Evolutionary conservation across 495 filamentous ascomycete species (phyloP), one percentile per base, ranked within the genome.

Genomic region (Rusavskia elegans): DNA sequence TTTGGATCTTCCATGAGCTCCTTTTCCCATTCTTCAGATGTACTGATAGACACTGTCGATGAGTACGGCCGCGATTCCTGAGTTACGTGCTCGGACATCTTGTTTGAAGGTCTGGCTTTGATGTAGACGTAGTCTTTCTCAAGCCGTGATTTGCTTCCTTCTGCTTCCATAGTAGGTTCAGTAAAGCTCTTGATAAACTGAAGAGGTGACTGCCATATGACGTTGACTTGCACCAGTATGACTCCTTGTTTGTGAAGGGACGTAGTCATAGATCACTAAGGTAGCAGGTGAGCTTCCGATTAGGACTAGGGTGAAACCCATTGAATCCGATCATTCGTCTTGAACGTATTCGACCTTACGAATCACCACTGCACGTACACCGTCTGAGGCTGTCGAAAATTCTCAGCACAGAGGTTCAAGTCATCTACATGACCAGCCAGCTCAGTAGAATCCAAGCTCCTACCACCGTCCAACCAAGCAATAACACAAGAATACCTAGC

Each of bases 1-100:
- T 84, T 85, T 16, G 77, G 72, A 63, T 84, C 80, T 46, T 73
- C 64, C 40, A 85, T 64, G 2, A 84, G 64, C 55, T 77, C 66
- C 37, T 75, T 72, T 61, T 82, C 71, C 78, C 81, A 84, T 30
- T 76, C 51, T 48, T 68, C 63, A 8, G 72, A 65, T 6, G 67
- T 59, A 25, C 63, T 55, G 14, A 79, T 61, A 8, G 69, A 75
- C 1, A 85, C 54, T 9, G 58, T 59, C 45, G 53, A 39, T 52
- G 44, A 61, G 39, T 48, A 56, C 19, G 53, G 51, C 8, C 13
- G 27, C 5, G 9, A 27, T 10, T 5, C 17, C 20, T 2, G 10
- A 11, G 6, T 17, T 23, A 5, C 1, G 23, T 10, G 44, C n/a
- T 49, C 41, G 14, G 53, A 46, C 23, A 39, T 35, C 23, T 45